phyloP scores from a whole-genome alignment of 305 asterid genomes.

The Coffea humblotiana region DNA sequence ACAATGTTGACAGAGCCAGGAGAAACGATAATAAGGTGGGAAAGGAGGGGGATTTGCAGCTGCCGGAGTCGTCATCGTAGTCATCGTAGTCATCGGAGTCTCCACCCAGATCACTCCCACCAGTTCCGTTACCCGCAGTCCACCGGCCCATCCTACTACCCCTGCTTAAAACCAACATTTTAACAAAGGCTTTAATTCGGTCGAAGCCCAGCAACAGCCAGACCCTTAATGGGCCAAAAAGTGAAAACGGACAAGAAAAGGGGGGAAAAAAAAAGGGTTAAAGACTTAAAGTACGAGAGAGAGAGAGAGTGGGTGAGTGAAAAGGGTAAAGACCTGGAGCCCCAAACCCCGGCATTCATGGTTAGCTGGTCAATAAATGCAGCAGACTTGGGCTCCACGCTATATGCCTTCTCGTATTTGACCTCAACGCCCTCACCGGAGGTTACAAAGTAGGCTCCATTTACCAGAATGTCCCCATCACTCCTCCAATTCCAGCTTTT shows the following conservation, averaged over 20 bases:
- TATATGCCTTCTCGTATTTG: constrained; percentile 91
- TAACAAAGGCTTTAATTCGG: neutral
- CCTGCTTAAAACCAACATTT: constrained; percentile 31
- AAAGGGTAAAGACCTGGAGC: constrained; percentile 49
- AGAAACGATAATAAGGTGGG: constrained; percentile 23
- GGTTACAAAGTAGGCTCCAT: constrained; percentile 90
- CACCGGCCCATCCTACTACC: constrained; percentile 66
- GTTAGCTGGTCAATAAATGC: constrained; percentile 71
- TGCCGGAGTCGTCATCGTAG: constrained; percentile 50
- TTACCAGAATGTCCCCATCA: constrained; percentile 87
- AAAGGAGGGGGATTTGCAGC: constrained; percentile 21
- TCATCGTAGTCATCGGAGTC: constrained; percentile 57
- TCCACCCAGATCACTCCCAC: constrained; percentile 42
- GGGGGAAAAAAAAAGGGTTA: neutral
- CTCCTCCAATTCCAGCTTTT: constrained; percentile 98
- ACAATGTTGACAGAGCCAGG: constrained; percentile 27
- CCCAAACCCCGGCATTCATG: constrained; percentile 80
- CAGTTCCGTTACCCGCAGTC: constrained; percentile 47
- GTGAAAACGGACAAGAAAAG: neutral
- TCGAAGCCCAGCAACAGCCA: constrained; percentile 1
- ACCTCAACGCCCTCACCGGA: constrained; percentile 84
- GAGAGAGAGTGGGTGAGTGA: neutral
- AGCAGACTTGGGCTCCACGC: constrained; percentile 94
- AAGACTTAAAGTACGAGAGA: neutral
- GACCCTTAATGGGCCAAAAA: neutral